phyloP scores from a whole-genome alignment of 208 protist species.

The Leishmania aethiopica region DNA sequence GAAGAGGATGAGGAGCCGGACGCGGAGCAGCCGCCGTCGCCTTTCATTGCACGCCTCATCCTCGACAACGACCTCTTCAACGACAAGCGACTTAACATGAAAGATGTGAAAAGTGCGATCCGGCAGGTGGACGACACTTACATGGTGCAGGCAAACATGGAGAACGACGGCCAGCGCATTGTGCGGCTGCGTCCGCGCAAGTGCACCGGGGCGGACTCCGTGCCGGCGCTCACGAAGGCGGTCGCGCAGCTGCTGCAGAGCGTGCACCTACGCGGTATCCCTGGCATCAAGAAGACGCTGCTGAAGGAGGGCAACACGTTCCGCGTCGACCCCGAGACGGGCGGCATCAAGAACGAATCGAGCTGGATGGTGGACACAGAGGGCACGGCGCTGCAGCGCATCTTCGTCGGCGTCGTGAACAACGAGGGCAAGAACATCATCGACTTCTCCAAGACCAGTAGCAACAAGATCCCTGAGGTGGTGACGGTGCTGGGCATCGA shows the following conservation, averaged over 20 bases:
- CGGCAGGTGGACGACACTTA: slow-evolving; percentile 77
- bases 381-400: slow-evolving; percentile 95
- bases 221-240: slow-evolving; percentile 60
- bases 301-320: slow-evolving; percentile 69
- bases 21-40: slow-evolving; percentile 50
- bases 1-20: slow-evolving; percentile 55
- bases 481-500: slow-evolving; percentile 94
- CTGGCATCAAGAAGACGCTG: slow-evolving; percentile 95
- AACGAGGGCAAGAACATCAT: slow-evolving; percentile 92
- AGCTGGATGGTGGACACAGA: slow-evolving; percentile 96
- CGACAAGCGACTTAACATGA: slow-evolving; percentile 94
- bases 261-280: slow-evolving; percentile 94
- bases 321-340: slow-evolving; percentile 49
- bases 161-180: slow-evolving; percentile 94
- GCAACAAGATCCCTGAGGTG: slow-evolving; percentile 99
- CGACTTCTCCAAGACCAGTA: slow-evolving; percentile 92
- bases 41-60: slow-evolving; percentile 97
- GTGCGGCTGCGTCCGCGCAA: slow-evolving; percentile 88
- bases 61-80: slow-evolving; percentile 92
- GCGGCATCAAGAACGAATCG: slow-evolving; percentile 50
- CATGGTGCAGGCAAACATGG: slow-evolving; percentile 90
- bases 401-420: slow-evolving; percentile 97
- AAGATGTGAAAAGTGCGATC: slow-evolving; percentile 94
- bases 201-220: slow-evolving; percentile 52
- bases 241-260: slow-evolving; percentile 70